A percentile compares a stretch with the other conserved stretches of the same genome.
phyloP scores from a whole-genome alignment of 2,329 filamentous ascomycete genomes.

The Microdochium bolleyi region DNA sequence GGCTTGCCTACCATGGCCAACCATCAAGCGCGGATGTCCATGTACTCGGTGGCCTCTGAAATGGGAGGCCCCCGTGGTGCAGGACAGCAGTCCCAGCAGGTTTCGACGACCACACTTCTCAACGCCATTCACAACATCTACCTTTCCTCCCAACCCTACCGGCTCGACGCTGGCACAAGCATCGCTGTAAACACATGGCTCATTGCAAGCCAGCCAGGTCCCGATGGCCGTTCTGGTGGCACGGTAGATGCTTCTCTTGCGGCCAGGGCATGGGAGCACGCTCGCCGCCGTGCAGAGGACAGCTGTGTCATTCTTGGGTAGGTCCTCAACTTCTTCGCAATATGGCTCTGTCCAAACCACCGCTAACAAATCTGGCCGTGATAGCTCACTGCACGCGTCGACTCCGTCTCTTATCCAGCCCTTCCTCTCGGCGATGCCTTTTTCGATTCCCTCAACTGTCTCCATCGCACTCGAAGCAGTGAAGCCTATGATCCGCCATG shows the following conservation, averaged over 20 bases:
- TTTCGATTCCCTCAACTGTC: conserved; percentile 67
- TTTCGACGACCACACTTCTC: conserved; percentile 87
- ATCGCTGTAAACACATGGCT: conserved; percentile 94
- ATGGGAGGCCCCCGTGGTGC: conserved; percentile 47
- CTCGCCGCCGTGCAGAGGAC: conserved; percentile 87
- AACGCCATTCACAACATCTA: conserved; percentile 91
- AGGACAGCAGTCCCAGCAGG: conserved; percentile 65
- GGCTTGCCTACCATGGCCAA: conserved; percentile 42
- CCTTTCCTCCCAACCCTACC: conserved; percentile 72
- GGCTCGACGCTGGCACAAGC: conserved; percentile 82
- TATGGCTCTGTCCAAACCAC: neutral
- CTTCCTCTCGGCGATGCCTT: conserved; percentile 73
- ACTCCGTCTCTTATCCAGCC: conserved; percentile 77
- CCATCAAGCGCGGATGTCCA: conserved; percentile 48
- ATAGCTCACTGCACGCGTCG: conserved; percentile 79
- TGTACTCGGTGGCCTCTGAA: conserved; percentile 61
- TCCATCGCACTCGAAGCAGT: conserved; percentile 75
- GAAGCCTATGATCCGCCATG: conserved; percentile 77
- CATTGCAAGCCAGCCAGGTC: conserved; percentile 63
- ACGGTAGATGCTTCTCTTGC: conserved; percentile 76
- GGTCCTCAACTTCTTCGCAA: conserved; percentile 19
- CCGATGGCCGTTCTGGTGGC: conserved; percentile 62
- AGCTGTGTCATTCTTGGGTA: conserved; percentile 87
- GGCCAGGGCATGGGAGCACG: conserved; percentile 89
- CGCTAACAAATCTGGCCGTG: conserved; percentile 10